Evolutionary conservation across 2,329 filamentous ascomycete species (phyloP).

Genomic region (Scedosporium aurantiacum): DNA sequence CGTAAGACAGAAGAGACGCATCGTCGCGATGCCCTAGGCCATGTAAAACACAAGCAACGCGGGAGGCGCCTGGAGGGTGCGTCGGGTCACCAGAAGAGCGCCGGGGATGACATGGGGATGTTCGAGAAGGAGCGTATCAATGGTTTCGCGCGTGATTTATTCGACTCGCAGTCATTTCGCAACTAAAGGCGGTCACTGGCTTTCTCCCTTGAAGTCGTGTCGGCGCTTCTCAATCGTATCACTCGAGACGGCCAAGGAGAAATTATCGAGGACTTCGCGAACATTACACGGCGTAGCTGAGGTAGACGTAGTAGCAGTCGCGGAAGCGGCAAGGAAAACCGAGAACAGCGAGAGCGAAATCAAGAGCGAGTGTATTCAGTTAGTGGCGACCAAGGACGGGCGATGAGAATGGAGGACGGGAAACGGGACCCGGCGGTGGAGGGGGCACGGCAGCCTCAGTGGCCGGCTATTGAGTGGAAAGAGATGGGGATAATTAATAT

Average conservation of each 20-base stretch:
- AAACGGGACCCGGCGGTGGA: background rate
- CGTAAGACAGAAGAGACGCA: background rate
- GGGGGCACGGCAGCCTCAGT: background rate
- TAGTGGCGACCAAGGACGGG: constrained; percentile 2
- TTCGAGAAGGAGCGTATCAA: background rate
- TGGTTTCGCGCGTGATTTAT: background rate
- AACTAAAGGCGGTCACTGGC: background rate
- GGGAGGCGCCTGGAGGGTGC: background rate
- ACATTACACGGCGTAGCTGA: background rate
- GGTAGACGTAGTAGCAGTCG: background rate
- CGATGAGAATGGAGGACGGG: background rate
- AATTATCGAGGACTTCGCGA: background rate
- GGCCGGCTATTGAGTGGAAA: constrained; percentile 2
- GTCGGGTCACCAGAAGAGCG: constrained; percentile 2
- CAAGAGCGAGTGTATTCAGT: background rate
- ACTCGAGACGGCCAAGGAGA: background rate
- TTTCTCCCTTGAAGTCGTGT: background rate
- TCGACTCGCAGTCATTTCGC: background rate
- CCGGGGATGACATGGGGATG: constrained; percentile 2
- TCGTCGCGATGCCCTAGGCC: background rate
- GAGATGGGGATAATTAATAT: background rate
- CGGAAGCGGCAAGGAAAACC: background rate
- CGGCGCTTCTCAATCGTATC: background rate
- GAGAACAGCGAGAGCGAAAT: background rate
- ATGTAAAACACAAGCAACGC: background rate